Conservation (phyloP, 208 protist genomes). For the Acanthamoeba lenticulata region DNA sequence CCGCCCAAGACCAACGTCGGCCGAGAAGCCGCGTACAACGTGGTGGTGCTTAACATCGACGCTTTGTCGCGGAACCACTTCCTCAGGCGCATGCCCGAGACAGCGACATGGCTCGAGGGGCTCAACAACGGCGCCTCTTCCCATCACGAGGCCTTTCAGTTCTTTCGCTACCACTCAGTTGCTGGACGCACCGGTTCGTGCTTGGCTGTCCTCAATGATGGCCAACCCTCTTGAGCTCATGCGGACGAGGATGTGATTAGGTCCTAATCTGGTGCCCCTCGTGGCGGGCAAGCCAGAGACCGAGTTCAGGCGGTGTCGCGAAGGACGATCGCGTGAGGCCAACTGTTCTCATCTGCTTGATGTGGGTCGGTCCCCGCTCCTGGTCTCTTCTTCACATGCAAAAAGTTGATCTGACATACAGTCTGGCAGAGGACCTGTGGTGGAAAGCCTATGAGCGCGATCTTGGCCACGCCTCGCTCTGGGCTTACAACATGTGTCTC, state of each 20-base stretch:
- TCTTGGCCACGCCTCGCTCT: neutral
- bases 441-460: neutral
- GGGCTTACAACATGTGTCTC: neutral
- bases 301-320: neutral
- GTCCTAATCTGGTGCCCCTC: neutral
- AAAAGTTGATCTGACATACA: no score
- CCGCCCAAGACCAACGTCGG: neutral
- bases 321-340: neutral
- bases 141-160: neutral
- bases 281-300: neutral
- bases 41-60: neutral
- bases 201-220: no score
- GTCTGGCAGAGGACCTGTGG: neutral
- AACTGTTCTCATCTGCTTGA: neutral
- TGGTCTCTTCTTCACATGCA: no score
- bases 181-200: neutral
- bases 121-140: neutral
- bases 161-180: neutral
- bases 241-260: neutral
- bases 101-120: neutral
- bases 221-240: no score
- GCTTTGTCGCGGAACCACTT: neutral
- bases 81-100: neutral
- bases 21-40: neutral
- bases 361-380: no score